Base-by-base conservation (phyloP, 148 eudicot genomes). In the Rhododendron ferrugineum region DNA sequence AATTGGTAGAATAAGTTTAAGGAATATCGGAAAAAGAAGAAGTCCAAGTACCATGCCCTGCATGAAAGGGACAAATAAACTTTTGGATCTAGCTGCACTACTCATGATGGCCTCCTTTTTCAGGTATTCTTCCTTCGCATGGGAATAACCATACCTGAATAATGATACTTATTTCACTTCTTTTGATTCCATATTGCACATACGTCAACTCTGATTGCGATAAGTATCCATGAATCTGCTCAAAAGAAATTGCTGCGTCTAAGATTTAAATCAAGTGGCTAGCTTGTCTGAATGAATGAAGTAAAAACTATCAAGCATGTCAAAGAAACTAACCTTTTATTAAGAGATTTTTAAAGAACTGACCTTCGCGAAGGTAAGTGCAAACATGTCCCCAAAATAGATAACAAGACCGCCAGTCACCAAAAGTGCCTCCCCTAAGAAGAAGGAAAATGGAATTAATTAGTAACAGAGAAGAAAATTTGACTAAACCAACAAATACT, bases 1-100 rank as follows among this genome's bases (percentile, higher is more conserved):
- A 84, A 89, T 84, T 82, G 85, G 90, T 85, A 91, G 80, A 85
- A 87, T 49, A 84, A 88, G 44, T 85, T 91, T 92, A 73, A 90
- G 89, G 86, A 93, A 81, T 82, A 91, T 2, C 36, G 99, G 98
- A 79, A 95, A 92, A 72, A 94, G 88, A 84, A 97, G 98, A 83
- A 95, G 93, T 72, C 99, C 98, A 88, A 94, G 91, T 85, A 94
- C 89, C 90, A 92, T 88, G 72, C 95, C 97, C 98, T 95, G 93
- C 88, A 89, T 76, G 47, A 56, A 82, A 75, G 84, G 79, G 73
- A 47, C 75, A 82, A 23, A 86, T 6, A 79, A 47, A 22, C 49
- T 56, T 47, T 34, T 32, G 42, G 11, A 80, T 73, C 52, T 47
- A 58, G 26, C 37, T 20, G 34, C 62, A 68, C 34, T 36, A 36